Percentiles rank a stretch among this genome's conserved stretches.
phyloP scores from a whole-genome alignment of 768 basidiomycete species.

The Trichaptum fuscoviolaceum region DNA sequence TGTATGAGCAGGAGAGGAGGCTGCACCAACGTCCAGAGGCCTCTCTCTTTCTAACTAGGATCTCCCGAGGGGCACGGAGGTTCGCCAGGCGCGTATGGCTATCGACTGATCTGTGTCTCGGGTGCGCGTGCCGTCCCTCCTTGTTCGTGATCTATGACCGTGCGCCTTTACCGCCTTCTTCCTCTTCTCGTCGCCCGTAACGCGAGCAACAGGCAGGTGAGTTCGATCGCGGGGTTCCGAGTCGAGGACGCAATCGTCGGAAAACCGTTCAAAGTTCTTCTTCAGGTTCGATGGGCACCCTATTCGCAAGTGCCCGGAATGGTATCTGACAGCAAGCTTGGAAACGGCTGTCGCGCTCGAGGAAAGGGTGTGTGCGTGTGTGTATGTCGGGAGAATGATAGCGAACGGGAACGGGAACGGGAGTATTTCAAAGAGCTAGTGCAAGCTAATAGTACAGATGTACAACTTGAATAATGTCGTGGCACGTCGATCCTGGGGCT shows the following conservation, averaged over 20 bases:
- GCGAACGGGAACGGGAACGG: no score
- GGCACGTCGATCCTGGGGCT: neutral
- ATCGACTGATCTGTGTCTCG: neutral
- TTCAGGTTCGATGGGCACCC: no score
- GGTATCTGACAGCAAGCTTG: slow-evolving; percentile 1
- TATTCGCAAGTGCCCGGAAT: neutral
- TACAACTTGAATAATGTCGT: neutral
- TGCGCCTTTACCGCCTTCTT: neutral
- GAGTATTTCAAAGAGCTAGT: no score
- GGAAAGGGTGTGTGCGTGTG: neutral
- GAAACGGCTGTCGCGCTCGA: neutral
- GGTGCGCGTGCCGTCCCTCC: neutral
- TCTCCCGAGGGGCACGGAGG: neutral
- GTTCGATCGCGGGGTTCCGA: no score
- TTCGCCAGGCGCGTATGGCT: neutral
- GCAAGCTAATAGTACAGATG: neutral
- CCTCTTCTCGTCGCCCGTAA: neutral
- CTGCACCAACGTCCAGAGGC: no score
- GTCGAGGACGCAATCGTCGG: no score
- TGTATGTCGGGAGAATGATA: no score
- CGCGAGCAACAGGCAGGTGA: no score
- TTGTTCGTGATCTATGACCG: neutral
- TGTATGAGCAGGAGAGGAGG: neutral
- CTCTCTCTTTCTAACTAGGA: neutral
- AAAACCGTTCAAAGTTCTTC: no score